phyloP scores from a whole-genome alignment of 805 yeast species.

The Candida vaughaniae region DNA sequence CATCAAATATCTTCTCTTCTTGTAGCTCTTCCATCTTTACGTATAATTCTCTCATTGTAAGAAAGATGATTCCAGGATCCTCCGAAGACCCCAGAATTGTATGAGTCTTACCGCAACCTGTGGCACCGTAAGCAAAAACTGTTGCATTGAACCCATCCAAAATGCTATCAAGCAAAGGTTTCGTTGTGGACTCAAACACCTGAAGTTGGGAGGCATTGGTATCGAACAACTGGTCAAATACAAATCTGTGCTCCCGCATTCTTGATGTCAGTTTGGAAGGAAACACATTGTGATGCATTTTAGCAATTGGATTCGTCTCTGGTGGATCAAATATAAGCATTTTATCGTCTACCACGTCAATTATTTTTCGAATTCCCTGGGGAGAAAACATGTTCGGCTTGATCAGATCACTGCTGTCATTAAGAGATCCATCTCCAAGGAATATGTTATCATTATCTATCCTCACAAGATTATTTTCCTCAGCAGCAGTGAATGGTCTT shows the following conservation, averaged over 20 bases:
- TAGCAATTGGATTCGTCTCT: constrained; percentile 58
- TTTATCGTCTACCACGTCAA: constrained; percentile 78
- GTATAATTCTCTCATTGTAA: constrained; percentile 77
- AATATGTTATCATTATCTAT: constrained; percentile 41
- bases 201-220: constrained; percentile 61
- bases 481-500: constrained; percentile 72
- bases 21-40: constrained; percentile 52
- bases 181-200: constrained; percentile 65
- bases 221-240: constrained; percentile 79
- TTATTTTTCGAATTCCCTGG: constrained; percentile 61
- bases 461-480: constrained; percentile 47
- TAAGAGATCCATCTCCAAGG: constrained; percentile 55
- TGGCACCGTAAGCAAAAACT: constrained; percentile 94
- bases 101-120: constrained; percentile 97
- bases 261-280: constrained; percentile 42
- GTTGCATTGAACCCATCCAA: constrained; percentile 88
- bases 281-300: constrained; percentile 47
- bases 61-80: constrained; percentile 75
- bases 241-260: constrained; percentile 72
- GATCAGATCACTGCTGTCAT: constrained; percentile 3
- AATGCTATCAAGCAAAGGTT: constrained; percentile 69
- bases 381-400: constrained; percentile 26
- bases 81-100: constrained; percentile 77
- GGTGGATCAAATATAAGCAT: constrained; percentile 89
- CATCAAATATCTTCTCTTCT: constrained; percentile 57